Conservation (phyloP, 1,284 basidiomycete species). For the Pterulicium gracile region DNA sequence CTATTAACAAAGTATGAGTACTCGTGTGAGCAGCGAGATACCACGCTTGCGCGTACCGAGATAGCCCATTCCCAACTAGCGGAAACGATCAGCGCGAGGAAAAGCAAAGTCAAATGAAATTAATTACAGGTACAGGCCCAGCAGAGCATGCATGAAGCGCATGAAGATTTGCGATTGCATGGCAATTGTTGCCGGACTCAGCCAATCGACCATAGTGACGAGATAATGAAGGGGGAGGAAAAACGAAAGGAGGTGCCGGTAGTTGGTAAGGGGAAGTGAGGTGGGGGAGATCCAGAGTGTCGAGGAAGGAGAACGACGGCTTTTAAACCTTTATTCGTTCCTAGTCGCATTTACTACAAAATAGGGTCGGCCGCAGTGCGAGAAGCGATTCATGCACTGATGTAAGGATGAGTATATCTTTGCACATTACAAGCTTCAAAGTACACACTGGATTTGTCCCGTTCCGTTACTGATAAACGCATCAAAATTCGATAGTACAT, state of each 20-base stretch:
- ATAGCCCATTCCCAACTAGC: constrained; percentile 55
- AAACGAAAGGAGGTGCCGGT: background rate
- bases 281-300: too few species aligned
- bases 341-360: too few species aligned
- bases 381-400: too few species aligned
- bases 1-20: background rate
- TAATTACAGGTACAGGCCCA: constrained; percentile 55
- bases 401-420: too few species aligned
- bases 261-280: constrained; percentile 4
- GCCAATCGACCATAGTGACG: background rate
- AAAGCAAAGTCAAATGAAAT: constrained; percentile 7
- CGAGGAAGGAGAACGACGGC: too few species aligned
- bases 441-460: too few species aligned
- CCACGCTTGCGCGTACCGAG: constrained; percentile 16
- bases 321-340: too few species aligned
- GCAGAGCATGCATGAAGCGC: constrained; percentile 55
- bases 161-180: constrained; percentile 33
- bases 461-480: too few species aligned
- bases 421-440: too few species aligned
- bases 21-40: background rate
- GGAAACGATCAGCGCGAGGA: constrained; percentile 3
- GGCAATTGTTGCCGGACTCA: constrained; percentile 3
- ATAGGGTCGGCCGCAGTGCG: too few species aligned
- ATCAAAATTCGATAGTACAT: too few species aligned
- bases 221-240: constrained; percentile 4